phyloP scores from a whole-genome alignment of 2,329 filamentous ascomycete genomes.

The Pyrenophora graminea region DNA sequence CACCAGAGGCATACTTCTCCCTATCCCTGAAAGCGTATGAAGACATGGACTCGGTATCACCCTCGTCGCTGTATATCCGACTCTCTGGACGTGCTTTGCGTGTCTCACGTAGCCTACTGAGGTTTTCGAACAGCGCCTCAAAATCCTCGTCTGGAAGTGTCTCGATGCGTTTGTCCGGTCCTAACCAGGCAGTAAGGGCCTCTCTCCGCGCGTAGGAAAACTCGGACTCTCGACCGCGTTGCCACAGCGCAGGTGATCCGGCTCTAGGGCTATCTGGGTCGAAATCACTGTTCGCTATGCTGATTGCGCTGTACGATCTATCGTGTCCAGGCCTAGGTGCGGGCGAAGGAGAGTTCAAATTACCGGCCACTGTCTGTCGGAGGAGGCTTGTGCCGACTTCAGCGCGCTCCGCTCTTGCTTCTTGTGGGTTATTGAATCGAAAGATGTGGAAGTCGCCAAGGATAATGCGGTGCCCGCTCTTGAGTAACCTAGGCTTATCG shows the following conservation, averaged over 20 bases:
- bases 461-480: conserved; percentile 93
- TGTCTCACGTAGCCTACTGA: conserved; percentile 84
- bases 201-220: conserved; percentile 94
- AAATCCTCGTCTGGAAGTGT: conserved; percentile 92
- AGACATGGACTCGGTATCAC: conserved; percentile 77
- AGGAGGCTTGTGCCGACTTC: conserved; percentile 77
- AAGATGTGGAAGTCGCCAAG: conserved; percentile 99
- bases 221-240: conserved; percentile 77
- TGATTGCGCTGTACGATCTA: conserved; percentile 65
- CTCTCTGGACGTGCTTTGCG: conserved; percentile 69
- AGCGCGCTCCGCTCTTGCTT: conserved; percentile 88
- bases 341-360: conserved; percentile 68
- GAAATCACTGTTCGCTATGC: conserved; percentile 76
- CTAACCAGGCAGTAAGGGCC: conserved; percentile 87
- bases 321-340: conserved; percentile 71
- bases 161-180: conserved; percentile 87
- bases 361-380: conserved; percentile 74
- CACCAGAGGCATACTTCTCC: conserved; percentile 94
- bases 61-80: conserved; percentile 69
- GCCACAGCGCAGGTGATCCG: conserved; percentile 74
- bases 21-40: conserved; percentile 74
- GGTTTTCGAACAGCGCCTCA: conserved; percentile 89
- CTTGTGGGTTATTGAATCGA: conserved; percentile 95
- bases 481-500: conserved; percentile 79
- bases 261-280: conserved; percentile 73